Evolutionary conservation across 371 early-diverging fungal species (phyloP).

Genomic region (Saksenaea vasiformis): DNA sequence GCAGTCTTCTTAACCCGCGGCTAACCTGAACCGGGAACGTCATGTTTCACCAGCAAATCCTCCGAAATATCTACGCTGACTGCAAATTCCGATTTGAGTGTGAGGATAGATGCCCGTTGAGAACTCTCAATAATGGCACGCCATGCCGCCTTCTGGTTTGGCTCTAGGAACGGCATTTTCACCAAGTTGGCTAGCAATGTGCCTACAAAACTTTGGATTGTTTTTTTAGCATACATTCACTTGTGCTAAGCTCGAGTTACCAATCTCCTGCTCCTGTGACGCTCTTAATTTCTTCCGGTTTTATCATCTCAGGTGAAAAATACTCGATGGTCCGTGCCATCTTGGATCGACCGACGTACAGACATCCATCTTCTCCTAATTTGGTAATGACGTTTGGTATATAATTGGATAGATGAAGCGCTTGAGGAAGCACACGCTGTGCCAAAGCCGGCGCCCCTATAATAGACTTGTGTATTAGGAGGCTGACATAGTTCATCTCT

Average conservation of each 20-base stretch:
- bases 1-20: too few species aligned
- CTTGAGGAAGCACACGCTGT: conserved; percentile 22
- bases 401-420: conserved; percentile 31
- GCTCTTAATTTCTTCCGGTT: conserved; percentile 42
- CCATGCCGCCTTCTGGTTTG: conserved; percentile 10
- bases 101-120: conserved; percentile 38
- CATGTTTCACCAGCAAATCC: neutral
- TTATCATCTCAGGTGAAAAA: conserved; percentile 40
- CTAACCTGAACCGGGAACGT: too few species aligned
- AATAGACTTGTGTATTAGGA: neutral
- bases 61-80: conserved; percentile 23
- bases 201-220: conserved; percentile 49
- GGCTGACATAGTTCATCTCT: neutral
- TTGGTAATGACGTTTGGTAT: conserved; percentile 60
- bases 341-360: conserved; percentile 31
- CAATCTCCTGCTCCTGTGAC: conserved; percentile 80
- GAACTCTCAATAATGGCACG: conserved; percentile 25
- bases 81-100: conserved; percentile 38
- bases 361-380: conserved; percentile 57
- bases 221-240: neutral
- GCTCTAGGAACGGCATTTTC: conserved; percentile 7
- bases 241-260: conserved; percentile 28
- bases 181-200: conserved; percentile 40
- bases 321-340: conserved; percentile 19
- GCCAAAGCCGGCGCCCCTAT: conserved; percentile 15